These are phyloP conservation scores for Russula vinacea DNA, from an alignment of 768 basidiomycete genomes.

Conservation along the genomic window DNA sequence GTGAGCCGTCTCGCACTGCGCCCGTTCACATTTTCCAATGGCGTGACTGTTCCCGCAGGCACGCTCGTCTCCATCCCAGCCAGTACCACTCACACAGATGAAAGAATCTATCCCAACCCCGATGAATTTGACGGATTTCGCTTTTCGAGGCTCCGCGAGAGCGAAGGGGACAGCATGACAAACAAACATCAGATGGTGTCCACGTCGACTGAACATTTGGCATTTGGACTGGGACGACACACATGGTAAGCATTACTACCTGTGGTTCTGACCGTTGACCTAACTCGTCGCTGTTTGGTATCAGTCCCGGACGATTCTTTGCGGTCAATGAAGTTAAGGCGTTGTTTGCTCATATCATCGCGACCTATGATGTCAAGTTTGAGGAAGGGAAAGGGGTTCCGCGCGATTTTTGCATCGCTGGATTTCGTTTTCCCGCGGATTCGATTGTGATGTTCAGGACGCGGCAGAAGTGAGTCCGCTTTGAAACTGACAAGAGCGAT, in stretches of 20 bases:
- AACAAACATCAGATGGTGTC: too few species aligned
- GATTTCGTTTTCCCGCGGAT: background rate
- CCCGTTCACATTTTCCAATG: conserved; percentile 28
- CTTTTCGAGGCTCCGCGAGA: background rate
- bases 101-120: conserved; percentile 43
- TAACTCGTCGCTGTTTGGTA: background rate
- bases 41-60: conserved; percentile 38
- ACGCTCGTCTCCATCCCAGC: conserved; percentile 38
- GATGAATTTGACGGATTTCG: conserved; percentile 42
- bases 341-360: background rate
- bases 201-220: background rate
- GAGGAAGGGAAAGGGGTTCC: background rate
- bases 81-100: conserved; percentile 40
- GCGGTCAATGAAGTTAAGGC: background rate
- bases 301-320: background rate
- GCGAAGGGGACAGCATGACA: conserved; percentile 19
- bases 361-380: background rate
- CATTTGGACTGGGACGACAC: background rate
- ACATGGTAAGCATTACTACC: background rate
- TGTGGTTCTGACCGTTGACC: too few species aligned
- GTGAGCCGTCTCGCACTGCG: conserved; percentile 32
- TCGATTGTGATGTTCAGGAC: too few species aligned
- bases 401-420: background rate
- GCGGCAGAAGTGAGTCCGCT: too few species aligned
- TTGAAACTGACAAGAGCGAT: too few species aligned